Percentiles rank a stretch among this genome's conserved stretches.
Conservation (phyloP, 176 grass and related monocot species). For the Lolium perenne region DNA sequence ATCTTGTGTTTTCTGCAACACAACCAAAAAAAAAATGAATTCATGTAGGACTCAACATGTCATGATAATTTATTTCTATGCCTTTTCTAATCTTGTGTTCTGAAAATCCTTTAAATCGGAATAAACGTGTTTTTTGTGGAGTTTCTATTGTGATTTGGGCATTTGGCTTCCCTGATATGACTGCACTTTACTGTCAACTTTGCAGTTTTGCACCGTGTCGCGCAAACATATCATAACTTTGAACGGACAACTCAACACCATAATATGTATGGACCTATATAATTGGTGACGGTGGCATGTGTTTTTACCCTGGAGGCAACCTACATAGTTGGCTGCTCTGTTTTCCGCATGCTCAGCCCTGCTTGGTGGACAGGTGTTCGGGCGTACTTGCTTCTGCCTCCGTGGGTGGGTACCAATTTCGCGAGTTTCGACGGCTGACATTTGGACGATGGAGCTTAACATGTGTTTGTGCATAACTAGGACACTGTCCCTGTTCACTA, state of each 20-base stretch:
- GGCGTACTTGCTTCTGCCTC: not conserved
- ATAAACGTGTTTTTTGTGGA: too few species aligned
- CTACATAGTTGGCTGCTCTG: not conserved
- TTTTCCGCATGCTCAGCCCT: too few species aligned
- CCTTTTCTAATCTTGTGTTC: too few species aligned
- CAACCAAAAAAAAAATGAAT: too few species aligned
- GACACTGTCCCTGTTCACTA: not conserved
- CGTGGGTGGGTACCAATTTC: not conserved
- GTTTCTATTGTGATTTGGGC: not conserved
- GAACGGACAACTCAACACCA: not conserved
- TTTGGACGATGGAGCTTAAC: not conserved
- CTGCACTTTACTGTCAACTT: not conserved
- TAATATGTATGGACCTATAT: not conserved
- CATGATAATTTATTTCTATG: too few species aligned
- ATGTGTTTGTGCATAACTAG: conserved; percentile 1
- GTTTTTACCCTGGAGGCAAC: not conserved
- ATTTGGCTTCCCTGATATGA: not conserved
- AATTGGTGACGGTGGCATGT: not conserved
- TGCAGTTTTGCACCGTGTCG: not conserved
- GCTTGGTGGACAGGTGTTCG: not conserved
- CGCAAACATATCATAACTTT: too few species aligned
- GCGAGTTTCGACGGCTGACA: not conserved
- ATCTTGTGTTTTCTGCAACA: too few species aligned
- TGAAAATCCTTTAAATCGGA: too few species aligned
- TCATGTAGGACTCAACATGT: too few species aligned